These are phyloP conservation scores for Fraxinus albicans DNA, from an alignment of 305 asterid genomes.

Conservation along the genomic window DNA sequence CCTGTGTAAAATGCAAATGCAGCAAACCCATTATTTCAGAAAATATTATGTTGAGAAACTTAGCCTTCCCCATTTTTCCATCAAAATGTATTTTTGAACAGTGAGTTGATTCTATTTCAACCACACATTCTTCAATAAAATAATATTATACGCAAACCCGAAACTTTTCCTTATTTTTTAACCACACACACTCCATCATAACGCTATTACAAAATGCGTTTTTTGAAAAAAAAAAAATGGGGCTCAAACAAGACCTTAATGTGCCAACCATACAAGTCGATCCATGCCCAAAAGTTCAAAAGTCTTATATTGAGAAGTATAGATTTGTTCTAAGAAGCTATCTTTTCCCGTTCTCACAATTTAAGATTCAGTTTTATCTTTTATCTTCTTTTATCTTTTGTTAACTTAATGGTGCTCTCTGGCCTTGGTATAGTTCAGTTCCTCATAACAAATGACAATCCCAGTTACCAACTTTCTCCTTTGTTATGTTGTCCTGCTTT, in stretches of 20 bases:
- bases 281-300: background rate
- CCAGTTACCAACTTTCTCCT: background rate
- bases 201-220: too few relatives aligned
- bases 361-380: background rate
- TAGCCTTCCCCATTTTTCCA: too few relatives aligned
- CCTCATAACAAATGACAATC: background rate
- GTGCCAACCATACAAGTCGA: background rate
- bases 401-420: conserved; percentile 1
- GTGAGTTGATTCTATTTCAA: too few relatives aligned
- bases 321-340: conserved; percentile 2
- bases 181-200: too few relatives aligned
- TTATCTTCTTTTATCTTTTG: background rate
- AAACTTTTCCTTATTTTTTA: too few relatives aligned
- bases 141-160: too few relatives aligned
- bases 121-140: too few relatives aligned
- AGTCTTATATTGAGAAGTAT: background rate
- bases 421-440: background rate
- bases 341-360: conserved; percentile 7
- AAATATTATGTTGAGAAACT: background rate
- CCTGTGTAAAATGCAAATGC: conserved; percentile 17
- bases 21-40: background rate
- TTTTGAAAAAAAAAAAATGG: too few relatives aligned
- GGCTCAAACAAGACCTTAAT: too few relatives aligned
- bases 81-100: too few relatives aligned
- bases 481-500: background rate